Evolutionary conservation across 169 alveolate genomes (phyloP), one percentile per base, ranked within the genome.

Genomic region (Eimeria sp.): DNA sequence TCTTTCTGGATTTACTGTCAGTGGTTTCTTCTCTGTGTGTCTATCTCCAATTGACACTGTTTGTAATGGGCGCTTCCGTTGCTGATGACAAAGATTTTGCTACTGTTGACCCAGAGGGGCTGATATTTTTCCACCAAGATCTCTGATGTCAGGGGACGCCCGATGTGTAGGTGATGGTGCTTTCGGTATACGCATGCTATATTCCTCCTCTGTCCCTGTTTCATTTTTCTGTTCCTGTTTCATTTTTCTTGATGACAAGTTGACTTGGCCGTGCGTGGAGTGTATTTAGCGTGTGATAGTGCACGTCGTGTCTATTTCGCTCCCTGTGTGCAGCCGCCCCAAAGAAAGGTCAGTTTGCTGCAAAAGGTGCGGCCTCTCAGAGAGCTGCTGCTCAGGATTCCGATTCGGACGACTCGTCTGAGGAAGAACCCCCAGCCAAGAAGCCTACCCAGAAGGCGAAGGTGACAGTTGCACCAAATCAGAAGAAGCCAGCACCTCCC

Each of bases 71-170:
- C 88, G 65, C 25, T 78, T 49, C 65, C 73, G 45, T n/a, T 0
- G 75, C n/a, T 86, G 93, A 86, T 61, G 82, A 86, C 43, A 30
- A 5, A 20, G 2, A 7, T 86, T 86, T 86, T 86, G 93, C 93
- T 86, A 86, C 93, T 86, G 51, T 86, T 61, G 93, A 86, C 93
- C 93, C 61, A 49, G 1, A 47, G 93, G 93, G 93, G 30, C 57
- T 86, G 93, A 86, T 57, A 86, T 86, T 86, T 63, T 49, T 86
- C 93, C 93, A 86, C 93, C 93, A 86, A 86, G 93, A 86, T 86
- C 93, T 86, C 93, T 86, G 93, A 86, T 49, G 9, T 40, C 51
- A 7, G 47, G 93, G 27, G 20, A 30, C 73, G 91, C 88, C 88
- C 20, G 43, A 34, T 20, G 86, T 16, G 86, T 18, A 22, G 58